Conservation (phyloP, 176 grass and related monocot species). For the Tillandsia fasciculata region DNA sequence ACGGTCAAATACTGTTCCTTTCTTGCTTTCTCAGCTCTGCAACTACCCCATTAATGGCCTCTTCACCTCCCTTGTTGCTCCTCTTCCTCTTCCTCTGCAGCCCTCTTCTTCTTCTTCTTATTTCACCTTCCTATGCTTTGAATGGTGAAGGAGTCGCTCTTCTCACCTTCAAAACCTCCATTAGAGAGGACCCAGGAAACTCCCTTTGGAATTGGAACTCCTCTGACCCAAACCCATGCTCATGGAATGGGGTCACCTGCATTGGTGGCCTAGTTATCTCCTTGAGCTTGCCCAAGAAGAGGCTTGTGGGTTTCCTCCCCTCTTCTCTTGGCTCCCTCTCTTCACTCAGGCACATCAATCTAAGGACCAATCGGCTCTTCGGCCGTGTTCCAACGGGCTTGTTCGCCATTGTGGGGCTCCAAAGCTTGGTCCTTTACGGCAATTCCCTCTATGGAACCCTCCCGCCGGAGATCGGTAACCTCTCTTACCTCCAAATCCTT, state of each 20-base stretch:
- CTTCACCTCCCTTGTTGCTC: background rate
- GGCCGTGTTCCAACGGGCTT: slow-evolving; percentile 35
- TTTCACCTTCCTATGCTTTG: background rate
- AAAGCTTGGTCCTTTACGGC: slow-evolving; percentile 72
- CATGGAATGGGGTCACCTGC: slow-evolving; percentile 82
- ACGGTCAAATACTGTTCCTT: slow-evolving; percentile 20
- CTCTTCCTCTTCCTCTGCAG: slow-evolving; percentile 2
- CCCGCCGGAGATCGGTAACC: slow-evolving; percentile 48
- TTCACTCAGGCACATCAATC: slow-evolving; percentile 82
- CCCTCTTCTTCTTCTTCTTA: slow-evolving; percentile 18
- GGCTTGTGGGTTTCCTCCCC: slow-evolving; percentile 41
- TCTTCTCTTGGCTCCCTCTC: slow-evolving; percentile 30
- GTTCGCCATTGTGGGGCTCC: slow-evolving; percentile 32
- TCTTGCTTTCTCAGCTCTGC: background rate
- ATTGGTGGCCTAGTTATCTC: slow-evolving; percentile 28
- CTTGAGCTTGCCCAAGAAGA: slow-evolving; percentile 56
- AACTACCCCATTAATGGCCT: slow-evolving; percentile 10
- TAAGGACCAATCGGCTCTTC: slow-evolving; percentile 50
- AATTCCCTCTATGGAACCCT: slow-evolving; percentile 55
- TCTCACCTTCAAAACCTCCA: slow-evolving; percentile 57
- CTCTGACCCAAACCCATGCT: slow-evolving; percentile 50
- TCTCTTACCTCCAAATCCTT: slow-evolving; percentile 69
- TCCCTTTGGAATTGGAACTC: slow-evolving; percentile 62
- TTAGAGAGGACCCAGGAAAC: slow-evolving; percentile 47
- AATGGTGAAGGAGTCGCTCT: slow-evolving; percentile 58